Evolutionary conservation across 1,139 yeast genomes (phyloP).

Genomic region (Magnusiomyces paraingens): DNA sequence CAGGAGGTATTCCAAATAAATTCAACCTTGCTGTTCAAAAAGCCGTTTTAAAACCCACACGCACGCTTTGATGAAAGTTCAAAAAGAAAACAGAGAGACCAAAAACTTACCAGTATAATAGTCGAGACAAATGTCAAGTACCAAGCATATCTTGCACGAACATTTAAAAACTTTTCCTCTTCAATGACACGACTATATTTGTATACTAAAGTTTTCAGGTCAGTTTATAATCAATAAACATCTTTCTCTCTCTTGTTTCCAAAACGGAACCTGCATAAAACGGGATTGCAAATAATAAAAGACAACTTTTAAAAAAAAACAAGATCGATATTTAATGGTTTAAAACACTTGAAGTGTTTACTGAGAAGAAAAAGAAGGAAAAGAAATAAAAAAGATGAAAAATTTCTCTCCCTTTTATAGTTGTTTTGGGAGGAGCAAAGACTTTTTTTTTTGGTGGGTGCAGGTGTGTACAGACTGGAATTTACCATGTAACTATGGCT

Average conservation of each 20-base stretch:
- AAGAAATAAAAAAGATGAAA: neutral
- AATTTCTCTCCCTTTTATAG: no score
- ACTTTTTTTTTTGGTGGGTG: no score
- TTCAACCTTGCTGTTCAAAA: slow-evolving; percentile 29
- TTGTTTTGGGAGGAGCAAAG: no score
- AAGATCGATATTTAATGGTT: neutral
- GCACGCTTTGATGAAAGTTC: slow-evolving; percentile 14
- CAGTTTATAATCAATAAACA: neutral
- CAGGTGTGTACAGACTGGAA: no score
- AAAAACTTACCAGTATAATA: slow-evolving; percentile 29
- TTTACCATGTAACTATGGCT: no score
- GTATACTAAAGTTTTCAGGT: slow-evolving; percentile 25
- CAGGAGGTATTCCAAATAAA: slow-evolving; percentile 34
- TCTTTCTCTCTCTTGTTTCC: neutral
- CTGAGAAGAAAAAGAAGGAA: neutral
- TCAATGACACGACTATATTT: slow-evolving; percentile 30
- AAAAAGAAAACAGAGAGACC: slow-evolving; percentile 6
- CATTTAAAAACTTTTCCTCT: slow-evolving; percentile 26
- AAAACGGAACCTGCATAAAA: neutral
- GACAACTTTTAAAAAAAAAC: neutral
- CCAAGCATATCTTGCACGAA: slow-evolving; percentile 30
- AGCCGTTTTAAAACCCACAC: slow-evolving; percentile 33
- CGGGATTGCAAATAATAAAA: slow-evolving; percentile 4
- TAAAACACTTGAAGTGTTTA: neutral
- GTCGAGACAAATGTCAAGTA: slow-evolving; percentile 28